A percentile compares a stretch with the other conserved stretches of the same genome.
Evolutionary conservation across 306 rosid species (phyloP).

Genomic region (Cucurbita argyrosperma): DNA sequence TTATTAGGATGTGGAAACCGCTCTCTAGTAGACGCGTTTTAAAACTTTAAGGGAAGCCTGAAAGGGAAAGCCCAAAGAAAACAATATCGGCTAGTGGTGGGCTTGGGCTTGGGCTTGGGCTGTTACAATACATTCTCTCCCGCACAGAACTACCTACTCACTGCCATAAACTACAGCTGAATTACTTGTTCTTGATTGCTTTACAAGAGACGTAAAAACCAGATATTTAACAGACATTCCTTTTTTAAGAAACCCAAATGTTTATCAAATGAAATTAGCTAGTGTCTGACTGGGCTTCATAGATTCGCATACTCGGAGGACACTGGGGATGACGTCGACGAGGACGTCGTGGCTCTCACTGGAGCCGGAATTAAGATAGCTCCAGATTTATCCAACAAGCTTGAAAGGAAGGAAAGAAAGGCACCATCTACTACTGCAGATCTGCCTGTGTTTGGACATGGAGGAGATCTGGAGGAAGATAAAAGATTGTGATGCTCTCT

Average conservation of each 20-base stretch:
- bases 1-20: too few relatives aligned
- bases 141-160: too few relatives aligned
- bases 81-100: too few relatives aligned
- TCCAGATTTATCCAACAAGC: conserved; percentile 11
- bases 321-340: conserved; percentile 63
- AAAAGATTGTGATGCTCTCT: conserved; percentile 40
- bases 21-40: too few relatives aligned
- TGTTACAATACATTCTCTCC: too few relatives aligned
- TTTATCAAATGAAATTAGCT: neutral
- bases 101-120: too few relatives aligned
- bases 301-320: conserved; percentile 30
- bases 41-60: too few relatives aligned
- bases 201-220: neutral
- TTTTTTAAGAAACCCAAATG: neutral
- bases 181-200: neutral
- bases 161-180: too few relatives aligned
- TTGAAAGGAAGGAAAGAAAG: conserved; percentile 40
- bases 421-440: conserved; percentile 17
- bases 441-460: conserved; percentile 31
- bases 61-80: too few relatives aligned
- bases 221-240: neutral
- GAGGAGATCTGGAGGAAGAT: conserved; percentile 78
- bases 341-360: conserved; percentile 71
- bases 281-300: neutral
- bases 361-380: conserved; percentile 33